phyloP scores from a whole-genome alignment of 2,329 filamentous ascomycete species.

The Aspergillus tubingensis region DNA sequence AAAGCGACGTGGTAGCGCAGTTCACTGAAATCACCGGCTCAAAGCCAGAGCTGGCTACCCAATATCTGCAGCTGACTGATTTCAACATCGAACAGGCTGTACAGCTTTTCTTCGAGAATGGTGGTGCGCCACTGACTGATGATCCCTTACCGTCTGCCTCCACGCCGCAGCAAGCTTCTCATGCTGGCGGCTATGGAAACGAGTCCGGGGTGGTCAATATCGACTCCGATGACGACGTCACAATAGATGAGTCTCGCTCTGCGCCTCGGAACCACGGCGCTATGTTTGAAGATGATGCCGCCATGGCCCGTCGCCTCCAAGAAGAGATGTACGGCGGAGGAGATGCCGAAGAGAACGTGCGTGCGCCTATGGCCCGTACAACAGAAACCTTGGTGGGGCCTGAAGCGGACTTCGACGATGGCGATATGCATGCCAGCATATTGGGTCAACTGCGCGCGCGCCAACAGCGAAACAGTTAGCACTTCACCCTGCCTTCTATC shows the following conservation, averaged over 20 bases:
- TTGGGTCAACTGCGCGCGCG: conserved; percentile 64
- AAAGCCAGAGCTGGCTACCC: conserved; percentile 70
- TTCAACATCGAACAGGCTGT: conserved; percentile 83
- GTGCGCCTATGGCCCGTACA: conserved; percentile 87
- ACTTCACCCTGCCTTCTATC: neutral
- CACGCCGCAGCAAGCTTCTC: conserved; percentile 28
- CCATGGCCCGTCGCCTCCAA: conserved; percentile 87
- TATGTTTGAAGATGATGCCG: conserved; percentile 83
- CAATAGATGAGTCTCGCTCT: conserved; percentile 41
- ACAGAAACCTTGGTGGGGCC: conserved; percentile 89
- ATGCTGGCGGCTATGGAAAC: conserved; percentile 51
- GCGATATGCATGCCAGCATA: conserved; percentile 62
- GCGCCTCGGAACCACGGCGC: conserved; percentile 37
- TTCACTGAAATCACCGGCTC: conserved; percentile 83
- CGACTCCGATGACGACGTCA: conserved; percentile 72
- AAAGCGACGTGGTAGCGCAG: conserved; percentile 68
- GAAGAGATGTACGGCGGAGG: conserved; percentile 77
- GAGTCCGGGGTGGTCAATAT: conserved; percentile 68
- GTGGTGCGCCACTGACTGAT: conserved; percentile 63
- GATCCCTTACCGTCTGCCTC: conserved; percentile 42
- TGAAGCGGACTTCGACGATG: conserved; percentile 55
- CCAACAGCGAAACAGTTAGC: conserved; percentile 39
- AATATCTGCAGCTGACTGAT: conserved; percentile 83
- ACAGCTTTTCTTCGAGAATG: conserved; percentile 86
- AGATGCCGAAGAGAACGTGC: conserved; percentile 63